Conservation (phyloP, 805 yeast genomes). For the Starmerella apicola region DNA sequence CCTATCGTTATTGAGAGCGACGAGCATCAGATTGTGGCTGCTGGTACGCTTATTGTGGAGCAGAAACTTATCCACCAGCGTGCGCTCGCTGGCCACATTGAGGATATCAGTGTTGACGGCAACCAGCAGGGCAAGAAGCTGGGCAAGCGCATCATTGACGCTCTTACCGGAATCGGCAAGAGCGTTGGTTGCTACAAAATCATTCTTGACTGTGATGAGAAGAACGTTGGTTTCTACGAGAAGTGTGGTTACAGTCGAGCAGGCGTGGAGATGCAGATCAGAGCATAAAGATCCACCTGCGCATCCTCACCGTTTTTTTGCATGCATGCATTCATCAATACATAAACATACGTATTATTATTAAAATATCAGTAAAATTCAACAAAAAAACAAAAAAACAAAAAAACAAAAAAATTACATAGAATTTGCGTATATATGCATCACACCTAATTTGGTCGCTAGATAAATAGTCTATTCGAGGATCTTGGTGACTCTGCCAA, state of each 20-base stretch:
- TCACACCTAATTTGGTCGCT: background rate
- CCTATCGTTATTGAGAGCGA: slow-evolving; percentile 54
- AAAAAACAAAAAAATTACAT: too few relatives aligned
- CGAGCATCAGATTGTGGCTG: slow-evolving; percentile 52
- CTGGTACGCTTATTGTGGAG: slow-evolving; percentile 74
- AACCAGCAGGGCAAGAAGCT: slow-evolving; percentile 73
- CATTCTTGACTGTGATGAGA: slow-evolving; percentile 76
- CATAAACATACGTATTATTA: too few relatives aligned
- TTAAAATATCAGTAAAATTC: too few relatives aligned
- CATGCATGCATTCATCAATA: background rate
- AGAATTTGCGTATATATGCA: background rate
- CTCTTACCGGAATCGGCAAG: slow-evolving; percentile 48
- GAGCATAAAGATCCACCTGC: slow-evolving; percentile 8
- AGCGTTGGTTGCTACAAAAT: slow-evolving; percentile 69
- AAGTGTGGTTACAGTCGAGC: slow-evolving; percentile 64
- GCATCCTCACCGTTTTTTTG: background rate
- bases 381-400: too few relatives aligned
- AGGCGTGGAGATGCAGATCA: slow-evolving; percentile 28
- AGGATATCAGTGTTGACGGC: slow-evolving; percentile 72
- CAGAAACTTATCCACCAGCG: slow-evolving; percentile 68
- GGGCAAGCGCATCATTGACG: slow-evolving; percentile 55
- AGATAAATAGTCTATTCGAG: slow-evolving; percentile 26
- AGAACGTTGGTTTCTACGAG: slow-evolving; percentile 72
- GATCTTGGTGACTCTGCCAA: slow-evolving; percentile 91
- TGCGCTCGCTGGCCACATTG: slow-evolving; percentile 85